phyloP scores from a whole-genome alignment of 495 filamentous ascomycete species.

The Penicillium flavigenum region DNA sequence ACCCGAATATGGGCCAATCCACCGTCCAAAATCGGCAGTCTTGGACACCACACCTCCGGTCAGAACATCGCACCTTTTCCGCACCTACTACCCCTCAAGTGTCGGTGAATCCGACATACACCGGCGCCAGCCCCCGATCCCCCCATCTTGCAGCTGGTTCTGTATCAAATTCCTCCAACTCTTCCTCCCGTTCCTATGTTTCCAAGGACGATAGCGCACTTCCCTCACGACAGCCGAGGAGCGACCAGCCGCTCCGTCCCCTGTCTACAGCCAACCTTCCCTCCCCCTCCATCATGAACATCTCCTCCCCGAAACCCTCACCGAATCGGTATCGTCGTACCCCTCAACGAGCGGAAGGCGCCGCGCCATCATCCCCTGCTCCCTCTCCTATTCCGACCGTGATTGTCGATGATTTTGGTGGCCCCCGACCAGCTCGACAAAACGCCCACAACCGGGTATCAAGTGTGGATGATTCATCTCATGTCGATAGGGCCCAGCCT shows the following conservation, averaged over 20 bases:
- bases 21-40: conserved; percentile 56
- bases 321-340: conserved; percentile 67
- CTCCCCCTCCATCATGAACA: conserved; percentile 43
- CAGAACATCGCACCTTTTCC: conserved; percentile 66
- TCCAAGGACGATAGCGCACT: conserved; percentile 52
- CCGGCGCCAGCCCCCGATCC: conserved; percentile 42
- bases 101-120: conserved; percentile 44
- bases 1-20: conserved; percentile 62
- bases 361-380: conserved; percentile 43
- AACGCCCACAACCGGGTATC: conserved; percentile 41
- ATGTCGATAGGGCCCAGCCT: conserved; percentile 41
- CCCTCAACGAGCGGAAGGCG: conserved; percentile 48
- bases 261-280: conserved; percentile 53
- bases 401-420: conserved; percentile 27
- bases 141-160: conserved; percentile 62
- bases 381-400: conserved; percentile 22
- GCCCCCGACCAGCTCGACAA: conserved; percentile 15
- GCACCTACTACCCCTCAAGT: conserved; percentile 56
- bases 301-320: conserved; percentile 56
- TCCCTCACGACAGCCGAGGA: conserved; percentile 39
- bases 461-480: conserved; percentile 56
- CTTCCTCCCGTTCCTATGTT: conserved; percentile 40
- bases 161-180: conserved; percentile 55
- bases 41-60: conserved; percentile 58
- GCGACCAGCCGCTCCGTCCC: conserved; percentile 47